phyloP scores from a whole-genome alignment of 2,329 filamentous ascomycete species.

The Sordariomycetes sp. region DNA sequence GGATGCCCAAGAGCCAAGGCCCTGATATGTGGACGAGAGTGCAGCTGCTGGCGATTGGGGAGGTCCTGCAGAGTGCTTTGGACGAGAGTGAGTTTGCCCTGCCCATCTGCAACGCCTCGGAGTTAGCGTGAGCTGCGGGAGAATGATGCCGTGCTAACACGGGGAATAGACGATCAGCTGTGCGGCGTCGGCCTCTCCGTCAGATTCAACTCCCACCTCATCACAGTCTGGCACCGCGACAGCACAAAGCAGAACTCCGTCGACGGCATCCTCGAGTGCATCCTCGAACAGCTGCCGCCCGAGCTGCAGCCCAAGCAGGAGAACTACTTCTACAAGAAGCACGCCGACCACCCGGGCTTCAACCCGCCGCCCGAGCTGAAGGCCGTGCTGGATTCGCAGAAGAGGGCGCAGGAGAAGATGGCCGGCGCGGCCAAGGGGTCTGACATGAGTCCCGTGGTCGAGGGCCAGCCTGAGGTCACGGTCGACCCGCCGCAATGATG shows the following conservation, averaged over 20 bases:
- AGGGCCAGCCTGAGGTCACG: slow-evolving; percentile 13
- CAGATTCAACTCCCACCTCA: slow-evolving; percentile 80
- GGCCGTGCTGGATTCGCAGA: slow-evolving; percentile 47
- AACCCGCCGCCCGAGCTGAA: slow-evolving; percentile 52
- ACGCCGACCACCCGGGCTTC: slow-evolving; percentile 81
- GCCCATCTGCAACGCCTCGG: neutral
- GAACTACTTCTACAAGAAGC: slow-evolving; percentile 80
- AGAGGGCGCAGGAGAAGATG: slow-evolving; percentile 27
- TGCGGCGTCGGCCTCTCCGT: slow-evolving; percentile 83
- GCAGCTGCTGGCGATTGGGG: slow-evolving; percentile 73
- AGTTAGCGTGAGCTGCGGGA: neutral
- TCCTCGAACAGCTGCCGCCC: slow-evolving; percentile 63
- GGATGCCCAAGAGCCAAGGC: slow-evolving; percentile 67
- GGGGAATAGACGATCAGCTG: slow-evolving; percentile 63
- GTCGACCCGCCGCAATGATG: slow-evolving; percentile 14
- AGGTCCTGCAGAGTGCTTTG: slow-evolving; percentile 66
- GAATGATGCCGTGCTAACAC: slow-evolving; percentile 6
- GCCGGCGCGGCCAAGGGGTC: slow-evolving; percentile 4
- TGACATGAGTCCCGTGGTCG: slow-evolving; percentile 4
- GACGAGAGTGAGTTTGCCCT: slow-evolving; percentile 48
- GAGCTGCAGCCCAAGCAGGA: slow-evolving; percentile 65
- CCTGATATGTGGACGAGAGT: slow-evolving; percentile 75
- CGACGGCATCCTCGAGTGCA: slow-evolving; percentile 61
- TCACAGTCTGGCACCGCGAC: slow-evolving; percentile 91
- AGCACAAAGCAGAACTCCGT: slow-evolving; percentile 71